Conservation (phyloP, 257 asterid genomes). For the Prunella vulgaris region DNA sequence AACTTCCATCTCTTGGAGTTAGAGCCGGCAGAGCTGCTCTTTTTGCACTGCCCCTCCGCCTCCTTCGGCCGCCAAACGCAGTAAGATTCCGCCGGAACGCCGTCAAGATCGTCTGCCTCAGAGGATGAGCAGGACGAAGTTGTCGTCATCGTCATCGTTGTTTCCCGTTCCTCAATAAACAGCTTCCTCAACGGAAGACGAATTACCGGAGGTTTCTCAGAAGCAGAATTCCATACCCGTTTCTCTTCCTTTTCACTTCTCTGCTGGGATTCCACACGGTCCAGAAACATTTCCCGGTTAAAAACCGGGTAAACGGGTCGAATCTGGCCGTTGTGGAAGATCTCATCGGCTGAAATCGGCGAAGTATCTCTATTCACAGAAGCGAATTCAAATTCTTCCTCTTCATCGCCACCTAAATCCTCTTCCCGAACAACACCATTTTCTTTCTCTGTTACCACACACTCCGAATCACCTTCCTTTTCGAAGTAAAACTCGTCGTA, state of each 20-base stretch:
- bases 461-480: constrained; percentile 12
- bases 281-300: constrained; percentile 26
- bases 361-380: constrained; percentile 31
- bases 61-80: constrained; percentile 56
- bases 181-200: constrained; percentile 49
- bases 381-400: constrained; percentile 42
- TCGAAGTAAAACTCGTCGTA: constrained; percentile 28
- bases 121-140: constrained; percentile 45
- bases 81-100: constrained; percentile 44
- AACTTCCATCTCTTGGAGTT: constrained; percentile 47
- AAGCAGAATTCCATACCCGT: neutral
- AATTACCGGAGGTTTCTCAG: constrained; percentile 20
- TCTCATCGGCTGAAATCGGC: constrained; percentile 56
- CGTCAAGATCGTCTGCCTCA: constrained; percentile 40
- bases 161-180: constrained; percentile 41
- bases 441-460: constrained; percentile 7
- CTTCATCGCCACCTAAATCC: constrained; percentile 9
- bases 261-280: neutral
- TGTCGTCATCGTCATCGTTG: constrained; percentile 30
- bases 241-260: neutral
- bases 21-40: constrained; percentile 49
- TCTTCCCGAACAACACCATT: neutral
- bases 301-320: constrained; percentile 61
- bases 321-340: constrained; percentile 68
- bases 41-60: constrained; percentile 33